Evolutionary conservation across 2,329 filamentous ascomycete genomes (phyloP).

Genomic region (Epichloe scottii): DNA sequence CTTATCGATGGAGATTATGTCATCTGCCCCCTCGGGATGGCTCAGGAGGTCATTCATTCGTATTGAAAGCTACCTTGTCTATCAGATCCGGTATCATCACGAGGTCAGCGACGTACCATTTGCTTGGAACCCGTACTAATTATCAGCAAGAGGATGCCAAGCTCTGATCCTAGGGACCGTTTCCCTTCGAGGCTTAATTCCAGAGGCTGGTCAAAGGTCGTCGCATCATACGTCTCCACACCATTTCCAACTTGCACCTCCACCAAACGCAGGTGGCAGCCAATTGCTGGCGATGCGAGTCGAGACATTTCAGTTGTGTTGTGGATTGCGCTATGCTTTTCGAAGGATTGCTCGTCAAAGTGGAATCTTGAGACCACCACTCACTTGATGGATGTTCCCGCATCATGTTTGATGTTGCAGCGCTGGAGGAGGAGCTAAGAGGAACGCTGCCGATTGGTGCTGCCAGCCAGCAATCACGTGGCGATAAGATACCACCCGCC

Average conservation of each 20-base stretch:
- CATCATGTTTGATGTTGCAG: neutral
- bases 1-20: conserved; percentile 11
- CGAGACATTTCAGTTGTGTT: neutral
- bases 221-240: conserved; percentile 3
- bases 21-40: neutral
- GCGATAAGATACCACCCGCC: conserved; percentile 8
- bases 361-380: neutral
- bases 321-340: neutral
- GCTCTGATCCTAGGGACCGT: conserved; percentile 1
- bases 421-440: neutral
- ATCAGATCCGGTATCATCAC: conserved; percentile 1
- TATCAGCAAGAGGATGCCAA: conserved; percentile 1
- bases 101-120: conserved; percentile 3
- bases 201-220: conserved; percentile 1
- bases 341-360: neutral
- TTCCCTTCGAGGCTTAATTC: conserved; percentile 5
- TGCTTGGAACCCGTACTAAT: conserved; percentile 1
- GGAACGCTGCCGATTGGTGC: conserved; percentile 16
- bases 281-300: conserved; percentile 4
- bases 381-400: too few species aligned
- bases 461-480: conserved; percentile 7
- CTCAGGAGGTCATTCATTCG: conserved; percentile 5
- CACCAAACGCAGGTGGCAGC: conserved; percentile 4
- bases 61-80: conserved; percentile 1
- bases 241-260: conserved; percentile 3